Evolutionary conservation across 2,329 filamentous ascomycete species (phyloP), one percentile per base, ranked within the genome.

Genomic region (Coniosporium tulheliwenetii): DNA sequence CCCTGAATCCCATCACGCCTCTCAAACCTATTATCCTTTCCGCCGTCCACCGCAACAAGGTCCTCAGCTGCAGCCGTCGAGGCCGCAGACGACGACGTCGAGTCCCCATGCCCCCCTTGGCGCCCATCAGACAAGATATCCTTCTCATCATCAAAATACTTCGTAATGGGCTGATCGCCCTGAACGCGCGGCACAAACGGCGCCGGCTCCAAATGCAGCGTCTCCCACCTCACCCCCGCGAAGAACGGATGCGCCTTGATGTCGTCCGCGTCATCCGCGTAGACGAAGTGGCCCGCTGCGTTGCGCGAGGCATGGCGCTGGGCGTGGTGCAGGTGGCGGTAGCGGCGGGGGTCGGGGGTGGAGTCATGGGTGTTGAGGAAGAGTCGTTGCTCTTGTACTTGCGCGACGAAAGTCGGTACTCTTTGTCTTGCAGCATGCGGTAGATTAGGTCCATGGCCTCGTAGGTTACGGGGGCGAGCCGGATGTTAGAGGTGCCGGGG

Each of bases 211-310:
- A 71, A 61, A 52, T 91, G 81, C 12, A 94, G 60, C 1, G 72
- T 73, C 10, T 81, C 75, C 91, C 85, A 96, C 1, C 75, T 72
- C 12, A 93, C 75, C 39, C 77, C 75, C 42, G 70, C 71, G 64
- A 96, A 96, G 72, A 89, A 96, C 9, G 76, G 74, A 60, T 96
- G 91, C 3, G 70, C 63, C 57, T 93, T 95, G 66, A 96, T 93
- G 41, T 95, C 86, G 47, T 83, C 76, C 1, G 84, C 87, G 52
- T 93, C 87, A 45, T 91, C 73, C 0, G 82, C 68, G 51, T 85
- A 89, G 3, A 96, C 87, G 41, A 81, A 82, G 30, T 76, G 71
- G 4, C 69, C 67, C 42, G 60, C 60, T 44, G 65, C 63, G 43
- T 66, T 50, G 45, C 31, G 48, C 26, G 34, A 31, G 30, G n/a